A percentile compares a stretch with the other conserved stretches of the same genome.
Evolutionary conservation across 2,329 filamentous ascomycete species (phyloP).

Genomic region (Emergomyces orientalis): DNA sequence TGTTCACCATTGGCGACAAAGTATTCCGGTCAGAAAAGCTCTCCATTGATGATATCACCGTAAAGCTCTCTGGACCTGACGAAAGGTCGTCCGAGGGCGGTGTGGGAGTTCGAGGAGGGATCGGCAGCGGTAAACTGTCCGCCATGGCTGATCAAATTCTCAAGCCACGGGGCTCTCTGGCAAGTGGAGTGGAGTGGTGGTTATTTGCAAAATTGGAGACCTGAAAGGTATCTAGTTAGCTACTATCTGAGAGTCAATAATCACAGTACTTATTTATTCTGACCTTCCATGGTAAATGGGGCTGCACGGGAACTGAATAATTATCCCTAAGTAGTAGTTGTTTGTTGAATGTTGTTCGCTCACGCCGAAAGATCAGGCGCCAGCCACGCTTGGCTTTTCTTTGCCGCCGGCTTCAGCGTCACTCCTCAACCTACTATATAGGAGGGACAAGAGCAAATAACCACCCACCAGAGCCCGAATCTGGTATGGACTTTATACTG

Average conservation of each 20-base stretch:
- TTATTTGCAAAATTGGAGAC: neutral
- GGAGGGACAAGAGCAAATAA: neutral
- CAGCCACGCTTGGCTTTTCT: neutral
- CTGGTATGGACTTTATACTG: conserved; percentile 11
- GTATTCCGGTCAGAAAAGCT: conserved; percentile 36
- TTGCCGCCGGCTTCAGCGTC: too few relatives aligned
- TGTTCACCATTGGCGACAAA: conserved; percentile 40
- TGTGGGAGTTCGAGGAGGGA: conserved; percentile 55
- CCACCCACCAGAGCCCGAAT: neutral
- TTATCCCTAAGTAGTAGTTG: too few relatives aligned
- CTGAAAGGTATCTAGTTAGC: neutral
- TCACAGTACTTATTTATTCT: neutral
- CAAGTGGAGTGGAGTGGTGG: neutral
- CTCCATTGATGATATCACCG: conserved; percentile 22
- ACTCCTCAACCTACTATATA: too few relatives aligned
- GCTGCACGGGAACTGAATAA: neutral
- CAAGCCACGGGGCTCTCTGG: neutral
- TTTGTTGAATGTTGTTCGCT: too few relatives aligned
- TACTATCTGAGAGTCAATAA: neutral
- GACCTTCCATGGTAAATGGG: neutral
- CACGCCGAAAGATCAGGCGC: neutral
- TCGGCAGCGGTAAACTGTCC: conserved; percentile 48
- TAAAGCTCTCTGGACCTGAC: conserved; percentile 18
- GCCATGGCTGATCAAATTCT: conserved; percentile 41
- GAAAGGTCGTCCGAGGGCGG: conserved; percentile 45